Evolutionary conservation across 345 rosid species (phyloP).

Genomic region (Hibiscus syriacus): DNA sequence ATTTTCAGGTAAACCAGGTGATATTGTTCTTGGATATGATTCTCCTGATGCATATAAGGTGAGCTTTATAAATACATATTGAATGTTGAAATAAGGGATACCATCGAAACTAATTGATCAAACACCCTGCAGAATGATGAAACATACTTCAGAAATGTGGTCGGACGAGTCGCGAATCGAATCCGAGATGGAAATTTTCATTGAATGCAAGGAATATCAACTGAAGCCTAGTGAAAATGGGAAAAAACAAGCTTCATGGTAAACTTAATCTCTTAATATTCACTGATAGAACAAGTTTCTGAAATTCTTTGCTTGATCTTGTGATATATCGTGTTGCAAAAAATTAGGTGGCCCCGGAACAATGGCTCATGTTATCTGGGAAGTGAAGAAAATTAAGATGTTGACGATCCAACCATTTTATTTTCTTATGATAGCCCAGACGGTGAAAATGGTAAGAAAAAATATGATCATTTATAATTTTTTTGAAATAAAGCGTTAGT

Average conservation of each 20-base stretch:
- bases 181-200: conserved; percentile 52
- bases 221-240: conserved; percentile 60
- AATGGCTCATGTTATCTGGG: conserved; percentile 57
- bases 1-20: conserved; percentile 56
- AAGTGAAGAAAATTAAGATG: conserved; percentile 29
- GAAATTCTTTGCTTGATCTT: not conserved
- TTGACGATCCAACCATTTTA: conserved; percentile 40
- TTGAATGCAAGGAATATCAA: conserved; percentile 50
- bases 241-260: conserved; percentile 77
- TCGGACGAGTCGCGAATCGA: conserved; percentile 86
- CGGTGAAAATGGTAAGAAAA: conserved; percentile 61
- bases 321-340: too few relatives aligned
- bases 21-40: conserved; percentile 78
- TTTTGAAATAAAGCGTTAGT: too few relatives aligned
- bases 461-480: not conserved
- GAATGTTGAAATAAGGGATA: too few relatives aligned
- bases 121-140: conserved; percentile 42
- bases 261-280: not conserved
- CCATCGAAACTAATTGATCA: too few relatives aligned
- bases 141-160: conserved; percentile 64
- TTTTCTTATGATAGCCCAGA: conserved; percentile 42
- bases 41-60: conserved; percentile 54
- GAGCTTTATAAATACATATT: not conserved
- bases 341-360: conserved; percentile 71
- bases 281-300: not conserved